Evolutionary conservation across 306 rosid genomes (phyloP).

Genomic region (Argentina anserina): DNA sequence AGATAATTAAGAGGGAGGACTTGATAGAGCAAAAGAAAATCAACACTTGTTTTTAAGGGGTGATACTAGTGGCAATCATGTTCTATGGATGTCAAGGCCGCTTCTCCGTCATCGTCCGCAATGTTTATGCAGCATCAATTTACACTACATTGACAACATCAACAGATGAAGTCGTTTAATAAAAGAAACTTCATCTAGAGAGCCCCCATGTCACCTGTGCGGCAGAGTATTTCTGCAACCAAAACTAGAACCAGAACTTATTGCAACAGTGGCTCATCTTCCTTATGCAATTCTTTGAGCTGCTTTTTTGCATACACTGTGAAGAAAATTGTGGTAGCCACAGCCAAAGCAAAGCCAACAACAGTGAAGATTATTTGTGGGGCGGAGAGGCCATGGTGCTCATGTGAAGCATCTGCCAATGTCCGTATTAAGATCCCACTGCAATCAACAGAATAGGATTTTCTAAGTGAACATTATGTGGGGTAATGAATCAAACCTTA

Average conservation of each 20-base stretch:
- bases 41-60: slow-evolving; percentile 2
- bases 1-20: slow-evolving; percentile 3
- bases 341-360: slow-evolving; percentile 49
- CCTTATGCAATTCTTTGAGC: slow-evolving; percentile 45
- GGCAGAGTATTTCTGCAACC: slow-evolving; percentile 3
- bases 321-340: slow-evolving; percentile 60
- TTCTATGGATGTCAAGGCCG: slow-evolving; percentile 21
- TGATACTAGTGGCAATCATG: slow-evolving; percentile 27
- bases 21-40: neutral
- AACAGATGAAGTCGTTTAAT: slow-evolving; percentile 31
- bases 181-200: slow-evolving; percentile 41
- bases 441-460: slow-evolving; percentile 18
- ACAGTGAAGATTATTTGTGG: slow-evolving; percentile 54
- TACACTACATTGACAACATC: slow-evolving; percentile 23
- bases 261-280: slow-evolving; percentile 48
- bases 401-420: slow-evolving; percentile 63
- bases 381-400: slow-evolving; percentile 45
- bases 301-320: slow-evolving; percentile 57
- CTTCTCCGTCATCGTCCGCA: slow-evolving; percentile 21
- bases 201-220: slow-evolving; percentile 14
- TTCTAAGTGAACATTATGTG: neutral
- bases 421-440: slow-evolving; percentile 80
- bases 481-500: neutral
- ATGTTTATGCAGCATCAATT: slow-evolving; percentile 25
- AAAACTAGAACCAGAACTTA: slow-evolving; percentile 29